Percentiles rank a stretch among this genome's conserved stretches.
Evolutionary conservation across 495 filamentous ascomycete genomes (phyloP).

Genomic region (Collariella sp.): DNA sequence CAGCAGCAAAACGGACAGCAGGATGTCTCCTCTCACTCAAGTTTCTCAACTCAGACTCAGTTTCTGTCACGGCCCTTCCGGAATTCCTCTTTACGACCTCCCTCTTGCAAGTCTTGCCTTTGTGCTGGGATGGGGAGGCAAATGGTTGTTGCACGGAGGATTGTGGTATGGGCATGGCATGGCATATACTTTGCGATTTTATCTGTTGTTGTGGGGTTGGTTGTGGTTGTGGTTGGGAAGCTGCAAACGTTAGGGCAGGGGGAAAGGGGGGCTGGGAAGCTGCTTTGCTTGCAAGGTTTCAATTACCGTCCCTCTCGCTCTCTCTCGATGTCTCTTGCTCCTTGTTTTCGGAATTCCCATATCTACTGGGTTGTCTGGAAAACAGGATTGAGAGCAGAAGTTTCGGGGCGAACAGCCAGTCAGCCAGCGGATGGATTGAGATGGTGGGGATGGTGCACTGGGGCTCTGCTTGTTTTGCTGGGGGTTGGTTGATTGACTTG

Average conservation of each 20-base stretch:
- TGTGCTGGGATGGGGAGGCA: conserved; percentile 7
- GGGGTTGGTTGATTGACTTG: too few relatives aligned
- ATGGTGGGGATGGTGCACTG: neutral
- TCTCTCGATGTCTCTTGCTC: too few relatives aligned
- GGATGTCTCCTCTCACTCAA: conserved; percentile 10
- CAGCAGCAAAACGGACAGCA: neutral
- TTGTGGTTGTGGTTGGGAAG: neutral
- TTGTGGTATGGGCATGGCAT: conserved; percentile 7
- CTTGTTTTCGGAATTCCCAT: neutral
- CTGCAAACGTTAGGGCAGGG: neutral
- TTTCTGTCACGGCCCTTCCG: conserved; percentile 27
- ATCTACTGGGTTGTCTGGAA: neutral
- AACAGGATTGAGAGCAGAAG: too few relatives aligned
- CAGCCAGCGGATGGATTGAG: neutral
- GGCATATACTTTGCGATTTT: neutral
- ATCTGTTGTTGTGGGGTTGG: neutral
- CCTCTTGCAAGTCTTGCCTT: conserved; percentile 7
- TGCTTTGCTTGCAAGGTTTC: neutral
- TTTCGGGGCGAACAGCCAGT: too few relatives aligned
- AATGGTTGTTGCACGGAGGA: conserved; percentile 6
- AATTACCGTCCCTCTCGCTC: neutral
- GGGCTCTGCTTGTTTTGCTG: too few relatives aligned
- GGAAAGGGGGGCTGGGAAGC: too few relatives aligned
- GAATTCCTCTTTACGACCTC: conserved; percentile 15
- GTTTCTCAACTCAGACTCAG: neutral